Evolutionary conservation across 1,139 yeast genomes (phyloP).

Genomic region (Dujonia santamariae): DNA sequence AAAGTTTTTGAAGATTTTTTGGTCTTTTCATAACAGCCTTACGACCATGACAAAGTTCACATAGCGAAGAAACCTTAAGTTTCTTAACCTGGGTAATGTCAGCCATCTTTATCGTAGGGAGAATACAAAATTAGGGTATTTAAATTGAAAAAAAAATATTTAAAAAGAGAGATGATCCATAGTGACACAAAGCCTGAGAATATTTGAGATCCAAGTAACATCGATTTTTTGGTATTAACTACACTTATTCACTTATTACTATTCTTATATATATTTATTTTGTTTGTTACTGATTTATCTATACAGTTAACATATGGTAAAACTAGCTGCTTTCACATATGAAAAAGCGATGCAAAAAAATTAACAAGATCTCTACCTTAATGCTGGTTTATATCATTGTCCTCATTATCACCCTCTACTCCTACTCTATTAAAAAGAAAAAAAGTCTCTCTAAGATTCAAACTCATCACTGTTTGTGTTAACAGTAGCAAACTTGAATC

Average conservation of each 20-base stretch:
- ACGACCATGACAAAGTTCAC: slow-evolving; percentile 83
- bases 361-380: no score
- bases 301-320: slow-evolving; percentile 4
- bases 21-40: slow-evolving; percentile 92
- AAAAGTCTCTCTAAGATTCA: slow-evolving; percentile 17
- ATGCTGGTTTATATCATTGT: no score
- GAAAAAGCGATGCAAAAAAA: slow-evolving; percentile 4
- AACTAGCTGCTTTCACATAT: slow-evolving; percentile 3
- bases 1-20: slow-evolving; percentile 85
- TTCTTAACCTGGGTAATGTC: slow-evolving; percentile 15
- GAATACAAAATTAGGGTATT: no score
- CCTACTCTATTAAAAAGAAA: no score
- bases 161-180: not conserved
- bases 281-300: slow-evolving; percentile 3
- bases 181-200: no score
- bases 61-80: slow-evolving; percentile 47
- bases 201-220: no score
- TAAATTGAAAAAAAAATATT: not conserved
- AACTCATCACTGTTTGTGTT: slow-evolving; percentile 47
- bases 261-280: slow-evolving; percentile 2
- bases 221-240: no score
- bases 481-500: slow-evolving; percentile 47
- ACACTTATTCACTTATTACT: not conserved
- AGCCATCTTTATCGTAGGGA: slow-evolving; percentile 5
- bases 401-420: no score